Percentiles rank a stretch among this genome's conserved stretches.
phyloP scores from a whole-genome alignment of 2,329 filamentous ascomycete genomes.

The Zymoseptoria passerinii region DNA sequence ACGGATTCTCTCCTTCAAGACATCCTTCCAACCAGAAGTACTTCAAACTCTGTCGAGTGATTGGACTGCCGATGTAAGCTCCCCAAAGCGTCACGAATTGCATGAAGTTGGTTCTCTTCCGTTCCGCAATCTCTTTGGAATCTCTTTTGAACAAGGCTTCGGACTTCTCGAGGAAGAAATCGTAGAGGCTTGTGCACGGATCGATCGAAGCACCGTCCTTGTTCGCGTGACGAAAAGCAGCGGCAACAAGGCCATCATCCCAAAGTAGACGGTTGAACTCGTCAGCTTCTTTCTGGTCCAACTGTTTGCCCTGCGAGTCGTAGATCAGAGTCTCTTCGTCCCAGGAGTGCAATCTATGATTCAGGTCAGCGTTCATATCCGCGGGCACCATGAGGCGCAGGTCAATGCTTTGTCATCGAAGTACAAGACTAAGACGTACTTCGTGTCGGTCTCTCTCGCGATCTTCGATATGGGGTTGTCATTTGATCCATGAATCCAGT shows the following conservation, averaged over 20 bases:
- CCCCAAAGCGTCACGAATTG: slow-evolving; percentile 60
- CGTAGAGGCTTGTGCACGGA: slow-evolving; percentile 44
- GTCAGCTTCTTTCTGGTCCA: slow-evolving; percentile 36
- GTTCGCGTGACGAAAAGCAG: slow-evolving; percentile 60
- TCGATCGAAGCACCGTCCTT: slow-evolving; percentile 47
- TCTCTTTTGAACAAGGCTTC: slow-evolving; percentile 33
- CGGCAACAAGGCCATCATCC: slow-evolving; percentile 51
- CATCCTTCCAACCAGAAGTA: slow-evolving; percentile 74
- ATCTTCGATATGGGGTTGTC: slow-evolving; percentile 63
- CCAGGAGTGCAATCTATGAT: slow-evolving; percentile 37
- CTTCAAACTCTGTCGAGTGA: slow-evolving; percentile 59
- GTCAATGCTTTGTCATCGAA: not conserved
- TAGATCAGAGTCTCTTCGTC: slow-evolving; percentile 50
- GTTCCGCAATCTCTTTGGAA: slow-evolving; percentile 32
- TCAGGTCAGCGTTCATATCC: not conserved
- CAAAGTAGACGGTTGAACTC: slow-evolving; percentile 50
- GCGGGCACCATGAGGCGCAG: not conserved
- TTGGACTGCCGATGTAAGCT: slow-evolving; percentile 58
- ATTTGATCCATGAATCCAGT: slow-evolving; percentile 69
- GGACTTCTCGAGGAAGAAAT: slow-evolving; percentile 48
- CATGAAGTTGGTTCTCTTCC: slow-evolving; percentile 42
- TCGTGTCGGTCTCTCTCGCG: slow-evolving; percentile 52
- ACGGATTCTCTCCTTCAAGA: slow-evolving; percentile 61
- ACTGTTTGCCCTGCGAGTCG: slow-evolving; percentile 46
- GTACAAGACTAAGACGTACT: slow-evolving; percentile 2